Base-by-base conservation (phyloP, 225 moss, liverwort and hornwort genomes). In the Lunularia cruciata region DNA sequence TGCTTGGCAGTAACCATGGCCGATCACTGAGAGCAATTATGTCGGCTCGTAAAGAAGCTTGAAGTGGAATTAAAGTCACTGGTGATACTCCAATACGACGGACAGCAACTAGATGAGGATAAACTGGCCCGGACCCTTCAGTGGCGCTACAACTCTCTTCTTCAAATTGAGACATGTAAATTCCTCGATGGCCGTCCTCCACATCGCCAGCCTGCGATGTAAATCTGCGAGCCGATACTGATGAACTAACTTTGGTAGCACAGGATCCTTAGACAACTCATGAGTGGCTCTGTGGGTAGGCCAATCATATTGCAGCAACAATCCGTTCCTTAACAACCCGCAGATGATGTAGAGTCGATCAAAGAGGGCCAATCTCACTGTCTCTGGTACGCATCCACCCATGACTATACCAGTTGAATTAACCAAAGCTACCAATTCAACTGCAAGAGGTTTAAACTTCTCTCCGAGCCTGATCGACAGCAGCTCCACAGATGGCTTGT, bases 1-100 rank as follows among this genome's bases (percentile, higher is more conserved):
- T 99, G 91, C 72, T 88, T 86, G 90, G 96, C 68, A 99, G 67
- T 78, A 99, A 82, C 98, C 98, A 99, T 56, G 98, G 91, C 49
- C 93, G 85, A 71, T 99, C 98, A 82, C 98, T 93, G 40, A 99
- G 86, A 46, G 86, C 93, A 75, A 99, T 77, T 49, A 99, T 84
- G 69, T 93, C 92, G 68, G 88, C 78, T 72, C 86, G 74, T 66
- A 93, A 73, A 25, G 91, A 93, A 68, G 77, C 78, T 70, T 88
- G 84, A 69, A 99, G 85, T 66, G 98, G 88, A 63, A 93, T 80
- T 18, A 99, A 83, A 60, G 87, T 85, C 67, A 93, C 91, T 59
- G 98, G 98, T 73, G 98, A 93, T 73, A 93, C 81, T 28, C 98
- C 98, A 73, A 99, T 91, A 72, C 93, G 81, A 61, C 98, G 87